A percentile compares a stretch with the other conserved stretches of the same genome.
These are phyloP conservation scores for Wickerhamiella australiensis DNA, from an alignment of 805 yeast species.

Conservation along the genomic window DNA sequence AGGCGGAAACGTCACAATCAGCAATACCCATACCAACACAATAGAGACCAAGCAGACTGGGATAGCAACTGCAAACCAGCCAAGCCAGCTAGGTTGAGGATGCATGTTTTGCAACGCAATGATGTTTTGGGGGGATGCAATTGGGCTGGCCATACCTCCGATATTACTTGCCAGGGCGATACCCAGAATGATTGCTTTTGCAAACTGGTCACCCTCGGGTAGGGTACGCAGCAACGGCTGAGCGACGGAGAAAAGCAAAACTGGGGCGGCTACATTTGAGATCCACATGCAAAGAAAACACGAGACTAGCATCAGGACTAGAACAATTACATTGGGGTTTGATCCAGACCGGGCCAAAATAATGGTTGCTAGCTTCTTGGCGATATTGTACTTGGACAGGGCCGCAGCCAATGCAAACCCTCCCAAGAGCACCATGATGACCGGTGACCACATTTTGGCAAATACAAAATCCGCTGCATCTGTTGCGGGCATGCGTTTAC, in stretches of 20 bases:
- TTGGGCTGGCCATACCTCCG: slow-evolving; percentile 97
- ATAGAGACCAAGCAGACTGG: slow-evolving; percentile 64
- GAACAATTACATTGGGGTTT: slow-evolving; percentile 60
- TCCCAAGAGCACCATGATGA: slow-evolving; percentile 77
- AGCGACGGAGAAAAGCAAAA: slow-evolving; percentile 75
- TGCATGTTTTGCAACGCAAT: slow-evolving; percentile 80
- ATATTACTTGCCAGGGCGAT: slow-evolving; percentile 86
- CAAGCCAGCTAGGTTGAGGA: slow-evolving; percentile 77
- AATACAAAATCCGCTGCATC: slow-evolving; percentile 71
- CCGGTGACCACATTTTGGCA: slow-evolving; percentile 89
- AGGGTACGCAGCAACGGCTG: slow-evolving; percentile 80
- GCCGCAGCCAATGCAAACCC: slow-evolving; percentile 96
- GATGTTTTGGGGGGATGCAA: slow-evolving; percentile 92
- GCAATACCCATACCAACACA: slow-evolving; percentile 57
- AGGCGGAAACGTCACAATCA: slow-evolving; percentile 46
- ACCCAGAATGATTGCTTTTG: slow-evolving; percentile 75
- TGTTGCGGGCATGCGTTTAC: slow-evolving; percentile 41
- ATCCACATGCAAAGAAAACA: slow-evolving; percentile 89
- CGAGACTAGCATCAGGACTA: slow-evolving; percentile 78
- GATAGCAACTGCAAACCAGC: slow-evolving; percentile 81
- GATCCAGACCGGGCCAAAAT: slow-evolving; percentile 77
- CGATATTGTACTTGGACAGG: slow-evolving; percentile 78
- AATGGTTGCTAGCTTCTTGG: slow-evolving; percentile 71
- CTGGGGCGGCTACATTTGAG: slow-evolving; percentile 95
- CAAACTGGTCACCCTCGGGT: slow-evolving; percentile 68